phyloP scores from a whole-genome alignment of 129 eudicot species.

The Tagetes erecta region DNA sequence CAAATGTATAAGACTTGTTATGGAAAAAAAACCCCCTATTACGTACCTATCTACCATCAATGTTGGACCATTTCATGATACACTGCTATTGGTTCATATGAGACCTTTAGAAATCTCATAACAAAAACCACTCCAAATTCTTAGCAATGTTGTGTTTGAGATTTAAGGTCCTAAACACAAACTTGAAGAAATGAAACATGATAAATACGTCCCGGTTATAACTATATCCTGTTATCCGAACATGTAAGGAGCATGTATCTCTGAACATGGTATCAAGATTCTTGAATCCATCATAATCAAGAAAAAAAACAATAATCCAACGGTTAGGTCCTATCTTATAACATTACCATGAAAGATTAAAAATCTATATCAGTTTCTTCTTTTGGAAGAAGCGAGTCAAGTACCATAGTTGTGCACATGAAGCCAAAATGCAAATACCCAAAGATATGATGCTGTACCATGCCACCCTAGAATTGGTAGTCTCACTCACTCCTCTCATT shows the following conservation, averaged over 20 bases:
- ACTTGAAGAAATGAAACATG: not conserved
- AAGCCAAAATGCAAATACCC: constrained; percentile 67
- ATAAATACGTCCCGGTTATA: constrained; percentile 6
- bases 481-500: constrained; percentile 79
- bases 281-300: constrained; percentile 26
- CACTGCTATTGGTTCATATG: no score
- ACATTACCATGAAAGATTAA: constrained; percentile 18
- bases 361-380: constrained; percentile 80
- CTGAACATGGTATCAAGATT: constrained; percentile 34
- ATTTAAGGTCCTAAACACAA: not conserved
- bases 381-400: constrained; percentile 81
- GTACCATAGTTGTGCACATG: constrained; percentile 63
- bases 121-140: not conserved
- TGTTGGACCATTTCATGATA: no score
- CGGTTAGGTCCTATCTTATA: constrained; percentile 10
- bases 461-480: constrained; percentile 77
- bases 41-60: no score
- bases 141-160: not conserved
- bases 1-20: no score
- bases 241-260: constrained; percentile 11
- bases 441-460: constrained; percentile 77
- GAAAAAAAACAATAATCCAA: constrained; percentile 6
- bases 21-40: no score
- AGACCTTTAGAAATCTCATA: no score
- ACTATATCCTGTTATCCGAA: constrained; percentile 34